These are phyloP conservation scores for Ananas comosus DNA, from an alignment of 176 grass and related monocot genomes.

Conservation along the genomic window DNA sequence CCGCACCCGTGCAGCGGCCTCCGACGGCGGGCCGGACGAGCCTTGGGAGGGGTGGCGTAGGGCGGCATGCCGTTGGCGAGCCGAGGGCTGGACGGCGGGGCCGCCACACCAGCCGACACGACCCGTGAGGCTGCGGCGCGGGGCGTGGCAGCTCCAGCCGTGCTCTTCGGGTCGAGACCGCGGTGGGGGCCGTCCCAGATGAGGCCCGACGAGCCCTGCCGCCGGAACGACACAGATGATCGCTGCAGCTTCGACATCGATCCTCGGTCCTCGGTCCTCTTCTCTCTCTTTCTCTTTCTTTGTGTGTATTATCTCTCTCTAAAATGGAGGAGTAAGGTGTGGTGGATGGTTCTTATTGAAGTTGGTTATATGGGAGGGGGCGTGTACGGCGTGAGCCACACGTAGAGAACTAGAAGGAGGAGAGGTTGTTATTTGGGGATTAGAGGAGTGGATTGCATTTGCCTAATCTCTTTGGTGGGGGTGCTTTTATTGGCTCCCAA, in stretches of 20 bases:
- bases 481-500: too few relatives aligned
- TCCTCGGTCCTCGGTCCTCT: too few relatives aligned
- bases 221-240: slow-evolving; percentile 18
- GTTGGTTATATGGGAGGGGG: too few relatives aligned
- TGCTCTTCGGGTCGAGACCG: not conserved
- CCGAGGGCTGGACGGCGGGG: not conserved
- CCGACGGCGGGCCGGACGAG: not conserved
- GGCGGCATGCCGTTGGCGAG: not conserved
- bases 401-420: too few relatives aligned
- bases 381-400: too few relatives aligned
- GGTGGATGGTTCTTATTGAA: too few relatives aligned
- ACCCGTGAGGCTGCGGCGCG: too few relatives aligned
- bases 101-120: not conserved
- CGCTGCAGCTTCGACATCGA: slow-evolving; percentile 17
- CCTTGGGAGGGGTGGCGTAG: not conserved
- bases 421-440: too few relatives aligned
- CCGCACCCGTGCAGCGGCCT: not conserved
- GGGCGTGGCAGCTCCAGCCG: not conserved
- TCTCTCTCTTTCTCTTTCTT: not conserved
- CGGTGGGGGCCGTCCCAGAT: slow-evolving; percentile 11
- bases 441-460: too few relatives aligned
- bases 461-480: too few relatives aligned
- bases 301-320: too few relatives aligned
- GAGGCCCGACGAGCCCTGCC: slow-evolving; percentile 15
- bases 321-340: too few relatives aligned